phyloP scores from a whole-genome alignment of 2,329 filamentous ascomycete species.

The Aspergillus arachidicola region DNA sequence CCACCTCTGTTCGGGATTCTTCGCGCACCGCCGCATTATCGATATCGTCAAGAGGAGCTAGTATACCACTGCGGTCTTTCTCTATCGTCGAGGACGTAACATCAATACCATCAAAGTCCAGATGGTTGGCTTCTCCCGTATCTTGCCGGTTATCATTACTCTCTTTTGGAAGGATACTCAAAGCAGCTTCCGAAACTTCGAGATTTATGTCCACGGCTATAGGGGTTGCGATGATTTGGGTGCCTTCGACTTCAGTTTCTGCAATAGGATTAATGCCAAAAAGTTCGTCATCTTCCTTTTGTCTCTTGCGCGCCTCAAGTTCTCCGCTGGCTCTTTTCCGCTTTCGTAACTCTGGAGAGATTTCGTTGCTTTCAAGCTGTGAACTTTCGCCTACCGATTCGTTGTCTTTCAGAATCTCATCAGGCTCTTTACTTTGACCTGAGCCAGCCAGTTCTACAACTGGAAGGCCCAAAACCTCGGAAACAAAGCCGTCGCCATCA shows the following conservation, averaged over 20 bases:
- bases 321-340: conserved; percentile 73
- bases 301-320: conserved; percentile 72
- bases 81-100: conserved; percentile 17
- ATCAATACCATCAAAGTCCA: conserved; percentile 37
- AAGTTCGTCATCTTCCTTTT: conserved; percentile 81
- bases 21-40: conserved; percentile 37
- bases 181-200: not conserved
- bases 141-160: not conserved
- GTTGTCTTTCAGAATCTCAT: conserved; percentile 16
- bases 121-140: conserved; percentile 60
- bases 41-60: conserved; percentile 19
- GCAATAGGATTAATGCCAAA: conserved; percentile 65
- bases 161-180: not conserved
- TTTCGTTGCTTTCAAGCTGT: conserved; percentile 47
- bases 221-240: not conserved
- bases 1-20: conserved; percentile 52
- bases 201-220: not conserved
- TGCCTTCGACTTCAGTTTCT: conserved; percentile 54
- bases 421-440: not conserved
- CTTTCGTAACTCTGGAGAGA: conserved; percentile 63
- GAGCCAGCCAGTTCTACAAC: conserved; percentile 15
- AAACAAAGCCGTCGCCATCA: conserved; percentile 42
- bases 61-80: conserved; percentile 13
- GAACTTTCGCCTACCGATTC: conserved; percentile 29
- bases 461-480: conserved; percentile 27